Evolutionary conservation across 176 grass and related monocot genomes (phyloP), one percentile per base, ranked within the genome.

Genomic region (Alopecurus myosuroides): DNA sequence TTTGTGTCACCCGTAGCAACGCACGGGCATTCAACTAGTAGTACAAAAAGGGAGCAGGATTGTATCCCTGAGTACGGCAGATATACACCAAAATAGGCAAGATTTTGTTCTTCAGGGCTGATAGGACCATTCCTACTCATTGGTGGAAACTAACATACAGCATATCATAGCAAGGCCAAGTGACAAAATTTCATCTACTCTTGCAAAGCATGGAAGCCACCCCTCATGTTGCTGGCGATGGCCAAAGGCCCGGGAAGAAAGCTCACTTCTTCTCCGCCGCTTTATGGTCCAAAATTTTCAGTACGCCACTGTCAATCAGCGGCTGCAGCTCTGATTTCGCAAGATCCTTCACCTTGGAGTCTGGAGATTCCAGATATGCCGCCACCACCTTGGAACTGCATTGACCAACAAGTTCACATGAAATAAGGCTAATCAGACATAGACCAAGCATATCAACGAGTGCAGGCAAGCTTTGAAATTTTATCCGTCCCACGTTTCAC

Each of bases 381-480:
- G 79, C 35, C 31, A 99, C 39, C 60, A 99, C 88, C 86, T 99
- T 99, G 11, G 89, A 90, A 80, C 97, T 95, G 88, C 72, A 90
- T 25, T n/a, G 26, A 70, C 51, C 45, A 75, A 42, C 7, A 75
- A 31, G 1, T 88, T 58, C 13, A 77, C 30, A 65, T 57, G 18
- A 82, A 4, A 36, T 4, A 18, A 92, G 39, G 23, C 10, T 85
- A 23, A 15, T 80, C 46, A 86, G 55, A 22, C 45, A 73, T 4
- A 70, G 68, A 58, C 75, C 4, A 70, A 64, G 35, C 30, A 67
- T 17, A 39, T 4, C 45, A 81, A 65, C 44, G 37, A 26, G 67
- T 41, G 9, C 66, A 42, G 10, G 12, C 15, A 77, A 49, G 36
- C 26, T 82, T 22, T 8, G 22, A 45, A 75, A 85, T 46, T 35